Base-by-base conservation (phyloP, 2,329 filamentous ascomycete species). In the Penicillium sp. region DNA sequence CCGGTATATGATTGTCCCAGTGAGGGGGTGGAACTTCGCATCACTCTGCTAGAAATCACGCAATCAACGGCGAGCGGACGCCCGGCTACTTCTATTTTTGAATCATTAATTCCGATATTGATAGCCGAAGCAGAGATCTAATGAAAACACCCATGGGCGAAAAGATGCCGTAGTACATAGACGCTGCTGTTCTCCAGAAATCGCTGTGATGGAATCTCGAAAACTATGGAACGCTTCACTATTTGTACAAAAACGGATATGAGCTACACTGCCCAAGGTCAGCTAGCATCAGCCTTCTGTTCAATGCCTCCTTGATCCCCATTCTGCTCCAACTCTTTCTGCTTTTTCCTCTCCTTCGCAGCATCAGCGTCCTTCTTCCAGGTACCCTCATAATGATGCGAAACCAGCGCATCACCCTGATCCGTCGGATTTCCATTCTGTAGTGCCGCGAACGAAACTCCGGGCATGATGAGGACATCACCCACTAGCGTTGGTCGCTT, bases 401-500 rank as follows among this genome's bases (percentile, higher is more conserved):
- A 45, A 17, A 61, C 67, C 45, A 63, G 60, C 22, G 43, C 35
- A 47, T 64, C 57, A 0, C 62, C 57, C 22, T 61, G 62, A 22
- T 70, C 63, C 0, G 51, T 59, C 0, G 63, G 69, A 22, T 61
- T 57, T 12, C 63, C 63, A 25, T 69, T 69, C 55, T 70, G 65
- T n/a, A 45, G 12, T 3, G 64, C 67, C 17, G 68, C 69, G 51
- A 72, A 72, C 8, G 69, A 58, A 41, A 60, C 60, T 0, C 67
- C 66, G 0, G 68, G 69, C 66, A 71, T 66, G 41, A 71, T 61
- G 14, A 72, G 42, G 8, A 71, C 60, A 64, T 72, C 69, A 5
- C 65, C 69, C 12, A 72, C 51, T 10, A 70, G 10, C 42, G 59
- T 69, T 1, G 67, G 69, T 7, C 52, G 55, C 20, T 69, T 71